phyloP scores from a whole-genome alignment of 2,329 filamentous ascomycete genomes.

The Stagonosporopsis vannaccii region DNA sequence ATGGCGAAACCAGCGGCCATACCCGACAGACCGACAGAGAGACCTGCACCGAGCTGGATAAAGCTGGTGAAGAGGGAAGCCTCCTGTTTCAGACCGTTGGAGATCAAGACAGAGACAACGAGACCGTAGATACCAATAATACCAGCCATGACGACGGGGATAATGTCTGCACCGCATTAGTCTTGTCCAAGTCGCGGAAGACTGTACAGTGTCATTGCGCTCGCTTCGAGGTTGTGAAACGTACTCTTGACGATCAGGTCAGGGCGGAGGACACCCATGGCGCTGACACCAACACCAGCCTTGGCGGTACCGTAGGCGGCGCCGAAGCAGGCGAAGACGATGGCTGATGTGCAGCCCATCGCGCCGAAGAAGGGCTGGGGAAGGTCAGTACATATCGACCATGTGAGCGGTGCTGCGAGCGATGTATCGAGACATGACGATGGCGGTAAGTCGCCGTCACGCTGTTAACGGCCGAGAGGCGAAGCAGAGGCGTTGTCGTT shows the following conservation, averaged over 20 bases:
- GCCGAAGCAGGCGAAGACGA: constrained; percentile 95
- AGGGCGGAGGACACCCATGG: constrained; percentile 97
- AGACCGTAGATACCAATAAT: constrained; percentile 94
- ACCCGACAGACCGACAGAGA: constrained; percentile 78
- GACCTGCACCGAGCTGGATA: constrained; percentile 62
- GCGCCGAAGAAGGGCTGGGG: constrained; percentile 89
- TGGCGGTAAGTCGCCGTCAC: constrained; percentile 20
- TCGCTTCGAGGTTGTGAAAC: constrained; percentile 48
- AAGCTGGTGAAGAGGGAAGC: constrained; percentile 59
- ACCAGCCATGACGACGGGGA: constrained; percentile 99
- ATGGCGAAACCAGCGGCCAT: constrained; percentile 86
- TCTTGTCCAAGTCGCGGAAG: background rate
- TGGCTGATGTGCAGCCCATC: constrained; percentile 94
- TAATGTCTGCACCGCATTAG: constrained; percentile 74
- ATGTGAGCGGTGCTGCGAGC: constrained; percentile 3
- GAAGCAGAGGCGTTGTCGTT: constrained; percentile 27
- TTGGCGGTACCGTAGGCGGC: constrained; percentile 99
- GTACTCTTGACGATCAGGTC: constrained; percentile 99
- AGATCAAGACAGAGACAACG: constrained; percentile 63
- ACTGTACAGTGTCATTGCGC: background rate
- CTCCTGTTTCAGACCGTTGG: constrained; percentile 59
- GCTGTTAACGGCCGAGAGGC: constrained; percentile 33
- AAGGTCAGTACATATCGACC: constrained; percentile 30
- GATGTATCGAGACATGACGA: constrained; percentile 20
- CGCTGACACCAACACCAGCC: constrained; percentile 97